A percentile compares a stretch with the other conserved stretches of the same genome.
phyloP scores from a whole-genome alignment of 1,284 basidiomycete genomes.

The Cystobasidium pallidum region DNA sequence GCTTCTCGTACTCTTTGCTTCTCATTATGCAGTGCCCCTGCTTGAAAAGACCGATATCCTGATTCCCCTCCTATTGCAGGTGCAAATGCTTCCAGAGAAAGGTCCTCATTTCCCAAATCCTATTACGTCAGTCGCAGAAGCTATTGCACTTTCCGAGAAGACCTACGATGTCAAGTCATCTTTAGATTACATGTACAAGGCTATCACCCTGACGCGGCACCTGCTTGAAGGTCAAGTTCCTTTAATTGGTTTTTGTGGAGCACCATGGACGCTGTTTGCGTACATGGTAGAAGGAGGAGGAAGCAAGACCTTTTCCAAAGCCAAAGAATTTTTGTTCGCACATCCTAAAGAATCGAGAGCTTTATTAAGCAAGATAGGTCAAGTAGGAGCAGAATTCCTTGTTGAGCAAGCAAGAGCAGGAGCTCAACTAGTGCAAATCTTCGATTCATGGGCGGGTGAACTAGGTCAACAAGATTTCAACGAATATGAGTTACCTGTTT shows the following conservation, averaged over 20 bases:
- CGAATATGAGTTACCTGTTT: conserved; percentile 69
- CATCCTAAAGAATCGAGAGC: conserved; percentile 78
- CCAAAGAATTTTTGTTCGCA: conserved; percentile 89
- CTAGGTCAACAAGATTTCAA: conserved; percentile 82
- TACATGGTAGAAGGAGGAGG: conserved; percentile 97
- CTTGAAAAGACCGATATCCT: not conserved
- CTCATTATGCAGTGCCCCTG: not conserved
- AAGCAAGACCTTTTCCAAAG: conserved; percentile 81
- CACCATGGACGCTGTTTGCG: conserved; percentile 93
- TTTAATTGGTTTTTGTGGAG: conserved; percentile 91
- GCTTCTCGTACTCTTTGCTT: not conserved
- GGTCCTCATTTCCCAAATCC: conserved; percentile 85
- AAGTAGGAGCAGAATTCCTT: conserved; percentile 81
- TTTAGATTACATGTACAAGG: conserved; percentile 86
- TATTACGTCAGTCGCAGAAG: conserved; percentile 73
- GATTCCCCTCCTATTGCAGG: conserved; percentile 53
- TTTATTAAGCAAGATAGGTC: conserved; percentile 74
- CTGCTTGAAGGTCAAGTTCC: conserved; percentile 82
- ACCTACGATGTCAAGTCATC: conserved; percentile 75
- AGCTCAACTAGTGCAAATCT: conserved; percentile 89
- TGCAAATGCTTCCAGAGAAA: conserved; percentile 78
- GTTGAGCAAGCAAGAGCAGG: conserved; percentile 89
- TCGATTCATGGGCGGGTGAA: conserved; percentile 93
- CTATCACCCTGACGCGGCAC: conserved; percentile 78
- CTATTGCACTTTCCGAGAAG: conserved; percentile 64